Conservation (phyloP, 768 basidiomycete species). For the Melanogaster broomeanus region DNA sequence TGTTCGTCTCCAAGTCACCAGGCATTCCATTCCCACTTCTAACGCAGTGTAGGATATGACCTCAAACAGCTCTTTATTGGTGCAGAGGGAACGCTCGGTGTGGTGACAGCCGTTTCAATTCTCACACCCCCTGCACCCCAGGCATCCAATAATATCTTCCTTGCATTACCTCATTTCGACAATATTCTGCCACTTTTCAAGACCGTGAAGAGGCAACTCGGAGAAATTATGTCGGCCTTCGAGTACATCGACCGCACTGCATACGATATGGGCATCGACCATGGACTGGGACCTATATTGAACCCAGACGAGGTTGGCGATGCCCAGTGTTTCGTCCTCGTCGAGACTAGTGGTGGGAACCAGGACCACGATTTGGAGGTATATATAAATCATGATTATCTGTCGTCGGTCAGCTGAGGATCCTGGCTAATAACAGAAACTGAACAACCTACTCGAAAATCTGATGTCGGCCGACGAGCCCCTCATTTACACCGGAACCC, state of each 20-base stretch:
- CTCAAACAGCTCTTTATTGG: slow-evolving; percentile 98
- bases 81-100: slow-evolving; percentile 92
- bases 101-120: slow-evolving; percentile 95
- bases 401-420: slow-evolving; percentile 8
- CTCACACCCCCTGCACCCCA: slow-evolving; percentile 82
- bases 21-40: slow-evolving; percentile 2
- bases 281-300: slow-evolving; percentile 78
- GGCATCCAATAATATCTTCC: slow-evolving; percentile 88
- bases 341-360: slow-evolving; percentile 93
- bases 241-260: slow-evolving; percentile 92
- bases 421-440: slow-evolving; percentile 64
- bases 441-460: slow-evolving; percentile 73
- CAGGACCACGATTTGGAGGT: slow-evolving; percentile 95
- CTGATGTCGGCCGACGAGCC: slow-evolving; percentile 73
- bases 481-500: slow-evolving; percentile 85
- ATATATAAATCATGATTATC: slow-evolving; percentile 13
- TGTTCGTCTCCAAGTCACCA: slow-evolving; percentile 14
- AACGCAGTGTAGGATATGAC: slow-evolving; percentile 75
- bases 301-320: slow-evolving; percentile 72
- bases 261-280: slow-evolving; percentile 81
- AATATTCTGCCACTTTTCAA: slow-evolving; percentile 86
- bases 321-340: slow-evolving; percentile 85
- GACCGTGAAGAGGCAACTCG: slow-evolving; percentile 76
- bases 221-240: slow-evolving; percentile 96
- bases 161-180: slow-evolving; percentile 84